These are phyloP conservation scores for Sambucus nigra DNA, from an alignment of 129 eudicot genomes.

Conservation along the genomic window DNA sequence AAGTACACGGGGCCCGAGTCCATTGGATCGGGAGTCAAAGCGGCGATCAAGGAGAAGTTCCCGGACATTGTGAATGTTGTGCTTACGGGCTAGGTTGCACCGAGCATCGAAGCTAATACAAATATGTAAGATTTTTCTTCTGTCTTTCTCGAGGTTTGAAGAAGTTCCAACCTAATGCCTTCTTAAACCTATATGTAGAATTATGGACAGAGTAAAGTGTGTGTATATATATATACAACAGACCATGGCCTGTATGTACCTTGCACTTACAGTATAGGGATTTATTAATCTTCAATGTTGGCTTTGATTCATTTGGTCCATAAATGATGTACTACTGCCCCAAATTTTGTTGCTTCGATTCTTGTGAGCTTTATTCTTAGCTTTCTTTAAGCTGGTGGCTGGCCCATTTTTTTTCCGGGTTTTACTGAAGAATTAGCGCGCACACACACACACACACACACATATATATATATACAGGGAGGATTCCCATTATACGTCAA, in stretches of 20 bases:
- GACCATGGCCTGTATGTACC: not conserved
- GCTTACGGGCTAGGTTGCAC: constrained; percentile 28
- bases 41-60: constrained; percentile 94
- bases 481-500: too few relatives aligned
- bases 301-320: not conserved
- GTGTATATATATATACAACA: not conserved
- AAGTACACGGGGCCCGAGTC: constrained; percentile 76
- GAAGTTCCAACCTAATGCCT: not conserved
- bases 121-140: not conserved
- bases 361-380: too few relatives aligned
- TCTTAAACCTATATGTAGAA: not conserved
- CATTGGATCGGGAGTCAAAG: constrained; percentile 83
- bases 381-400: too few relatives aligned
- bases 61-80: constrained; percentile 71
- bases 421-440: too few relatives aligned
- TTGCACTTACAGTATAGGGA: too few relatives aligned
- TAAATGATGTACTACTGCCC: not conserved
- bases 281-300: not conserved
- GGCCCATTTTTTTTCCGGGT: too few relatives aligned
- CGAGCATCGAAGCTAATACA: too few relatives aligned
- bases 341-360: too few relatives aligned
- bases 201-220: too few relatives aligned
- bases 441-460: too few relatives aligned
- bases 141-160: not conserved
- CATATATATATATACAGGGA: too few relatives aligned